Conservation (phyloP, 148 eudicot genomes). For the Rheum nobile region DNA sequence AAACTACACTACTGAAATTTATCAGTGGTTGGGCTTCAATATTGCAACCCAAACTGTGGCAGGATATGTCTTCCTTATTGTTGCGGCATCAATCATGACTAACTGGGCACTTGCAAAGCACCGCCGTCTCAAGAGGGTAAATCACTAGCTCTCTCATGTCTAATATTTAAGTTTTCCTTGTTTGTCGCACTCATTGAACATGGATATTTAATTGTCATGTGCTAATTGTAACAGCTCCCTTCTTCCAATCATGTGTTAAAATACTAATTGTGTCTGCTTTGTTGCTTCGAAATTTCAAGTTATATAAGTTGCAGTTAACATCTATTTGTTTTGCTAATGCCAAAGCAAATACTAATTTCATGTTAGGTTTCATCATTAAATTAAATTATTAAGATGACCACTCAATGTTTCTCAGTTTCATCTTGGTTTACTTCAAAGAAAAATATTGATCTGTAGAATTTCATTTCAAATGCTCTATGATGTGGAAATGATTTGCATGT, state of each 20-base stretch:
- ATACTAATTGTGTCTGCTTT: neutral
- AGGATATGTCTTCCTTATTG: constrained; percentile 69
- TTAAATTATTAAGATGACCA: neutral
- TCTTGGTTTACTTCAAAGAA: neutral
- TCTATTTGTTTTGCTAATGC: neutral
- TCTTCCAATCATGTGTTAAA: neutral
- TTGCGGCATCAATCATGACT: constrained; percentile 85
- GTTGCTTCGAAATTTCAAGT: neutral
- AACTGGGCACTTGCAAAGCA: constrained; percentile 99
- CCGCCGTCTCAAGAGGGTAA: constrained; percentile 82
- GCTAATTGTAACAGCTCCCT: neutral
- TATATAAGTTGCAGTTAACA: neutral
- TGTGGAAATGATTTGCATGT: neutral
- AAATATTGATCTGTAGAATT: neutral
- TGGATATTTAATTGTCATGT: neutral
- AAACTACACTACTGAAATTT: constrained; percentile 92
- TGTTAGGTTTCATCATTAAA: neutral
- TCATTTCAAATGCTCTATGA: neutral
- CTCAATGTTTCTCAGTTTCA: neutral
- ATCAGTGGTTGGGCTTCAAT: constrained; percentile 99
- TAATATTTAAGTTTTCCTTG: neutral
- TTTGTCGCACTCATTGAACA: neutral
- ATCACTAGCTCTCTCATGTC: constrained; percentile 4
- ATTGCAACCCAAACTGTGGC: constrained; percentile 93
- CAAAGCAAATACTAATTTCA: neutral